Percentiles rank a stretch among this genome's conserved stretches.
These are phyloP conservation scores for Hanseniaspora sp. DNA, from an alignment of 1,139 yeast genomes.

Conservation along the genomic window DNA sequence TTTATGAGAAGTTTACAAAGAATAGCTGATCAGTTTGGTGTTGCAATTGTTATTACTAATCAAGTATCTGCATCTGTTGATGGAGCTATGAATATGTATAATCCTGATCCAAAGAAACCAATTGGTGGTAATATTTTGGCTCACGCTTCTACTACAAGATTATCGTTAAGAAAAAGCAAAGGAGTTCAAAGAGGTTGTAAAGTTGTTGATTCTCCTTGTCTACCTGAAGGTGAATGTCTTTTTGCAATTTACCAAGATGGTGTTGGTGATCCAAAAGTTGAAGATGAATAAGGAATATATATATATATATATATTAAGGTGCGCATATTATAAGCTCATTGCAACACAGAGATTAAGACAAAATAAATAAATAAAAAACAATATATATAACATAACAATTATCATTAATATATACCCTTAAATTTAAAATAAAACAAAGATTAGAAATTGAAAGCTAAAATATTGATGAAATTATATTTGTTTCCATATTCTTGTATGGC, in stretches of 20 bases:
- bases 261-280: constrained; percentile 85
- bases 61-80: constrained; percentile 98
- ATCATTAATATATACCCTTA: too few species aligned
- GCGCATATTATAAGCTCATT: background rate
- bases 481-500: background rate
- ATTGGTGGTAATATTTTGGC: constrained; percentile 98
- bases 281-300: constrained; percentile 37
- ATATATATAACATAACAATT: too few species aligned
- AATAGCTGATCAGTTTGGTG: constrained; percentile 94
- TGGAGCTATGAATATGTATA: constrained; percentile 65
- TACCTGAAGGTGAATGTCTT: constrained; percentile 49
- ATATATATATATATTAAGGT: background rate
- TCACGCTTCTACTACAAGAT: constrained; percentile 56
- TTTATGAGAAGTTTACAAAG: constrained; percentile 85
- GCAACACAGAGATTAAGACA: background rate
- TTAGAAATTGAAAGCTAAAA: background rate
- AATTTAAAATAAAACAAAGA: too few species aligned
- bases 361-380: too few species aligned
- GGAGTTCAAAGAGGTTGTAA: constrained; percentile 58
- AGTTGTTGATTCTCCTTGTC: constrained; percentile 52
- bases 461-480: background rate
- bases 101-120: constrained; percentile 98
- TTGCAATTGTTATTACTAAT: constrained; percentile 95
- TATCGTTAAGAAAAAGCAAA: constrained; percentile 47
- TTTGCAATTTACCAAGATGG: constrained; percentile 50